Evolutionary conservation across 129 eudicot genomes (phyloP), one percentile per base, ranked within the genome.

Genomic region (Escallonia herrerae): DNA sequence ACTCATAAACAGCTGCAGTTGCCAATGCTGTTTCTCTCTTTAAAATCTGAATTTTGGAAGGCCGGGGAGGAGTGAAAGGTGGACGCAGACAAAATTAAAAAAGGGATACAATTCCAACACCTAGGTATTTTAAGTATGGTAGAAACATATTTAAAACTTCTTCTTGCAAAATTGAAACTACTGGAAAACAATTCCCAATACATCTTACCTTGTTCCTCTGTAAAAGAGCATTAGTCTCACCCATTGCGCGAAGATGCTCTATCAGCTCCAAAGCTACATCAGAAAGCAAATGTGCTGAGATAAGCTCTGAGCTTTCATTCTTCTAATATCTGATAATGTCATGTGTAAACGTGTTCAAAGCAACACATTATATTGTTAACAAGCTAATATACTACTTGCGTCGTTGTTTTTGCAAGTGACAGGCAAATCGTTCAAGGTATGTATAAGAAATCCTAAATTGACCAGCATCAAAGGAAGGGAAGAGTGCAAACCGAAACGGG

Each of bases 181-280:
- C 40, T 5, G 3, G 7, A 51, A 6, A 47, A 58, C 9, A 12
- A 66, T 2, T 12, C 53, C 2, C 3, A 0, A 65, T 40, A 3
- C 8, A 43, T 53, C 81, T 74, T 82, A 93, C 98, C 62, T 68
- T 79, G 80, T 76, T 68, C 76, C 91, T 89, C 46, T 93, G 85
- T 14, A 89, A 61, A 67, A 93, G 83, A 74, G 98, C 98, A 74
- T 83, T 93, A 33, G 96, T 86, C 85, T 93, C 96, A 46, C 98
- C 98, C 98, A 93, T 89, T 45, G 95, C 75, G 9, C 95, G 98
- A 62, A 93, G 82, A 80, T 93, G 98, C 76, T 93, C 91, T 57
- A 88, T 88, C 68, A 93, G 80, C 85, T 93, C 96, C 87, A 93
- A 51, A 57, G 96, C 96, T 88, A 80, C 70, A 68, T 46, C 50